phyloP scores from a whole-genome alignment of 495 filamentous ascomycete genomes.

The Aspergillus kassunensis region DNA sequence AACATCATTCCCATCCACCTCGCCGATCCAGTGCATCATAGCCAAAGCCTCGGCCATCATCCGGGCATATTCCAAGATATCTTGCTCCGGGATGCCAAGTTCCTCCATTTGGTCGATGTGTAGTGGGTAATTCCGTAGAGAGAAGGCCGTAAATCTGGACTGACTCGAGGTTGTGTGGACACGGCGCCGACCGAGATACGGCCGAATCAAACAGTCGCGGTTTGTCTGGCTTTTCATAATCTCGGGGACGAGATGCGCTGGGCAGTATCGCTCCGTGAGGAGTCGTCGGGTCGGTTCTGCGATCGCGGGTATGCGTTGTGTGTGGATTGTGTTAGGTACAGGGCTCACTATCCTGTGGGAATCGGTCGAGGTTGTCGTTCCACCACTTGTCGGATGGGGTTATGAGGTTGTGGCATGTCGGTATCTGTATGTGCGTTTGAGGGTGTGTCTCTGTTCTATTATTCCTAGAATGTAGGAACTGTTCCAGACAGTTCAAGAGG shows the following conservation, averaged over 20 bases:
- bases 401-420: slow-evolving; percentile 22
- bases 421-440: slow-evolving; percentile 18
- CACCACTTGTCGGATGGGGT: slow-evolving; percentile 28
- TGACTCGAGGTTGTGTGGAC: background rate
- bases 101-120: slow-evolving; percentile 46
- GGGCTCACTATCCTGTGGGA: slow-evolving; percentile 26
- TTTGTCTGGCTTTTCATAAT: slow-evolving; percentile 30
- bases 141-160: slow-evolving; percentile 23
- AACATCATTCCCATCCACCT: slow-evolving; percentile 45
- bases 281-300: slow-evolving; percentile 18
- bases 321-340: slow-evolving; percentile 39
- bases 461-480: background rate
- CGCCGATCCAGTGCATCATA: slow-evolving; percentile 38
- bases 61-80: slow-evolving; percentile 20
- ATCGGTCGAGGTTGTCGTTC: slow-evolving; percentile 21
- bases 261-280: slow-evolving; percentile 34
- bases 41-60: slow-evolving; percentile 46
- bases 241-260: slow-evolving; percentile 8
- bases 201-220: slow-evolving; percentile 42
- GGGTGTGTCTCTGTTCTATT: background rate
- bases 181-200: slow-evolving; percentile 41
- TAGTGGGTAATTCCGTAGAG: slow-evolving; percentile 45
- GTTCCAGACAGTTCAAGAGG: slow-evolving; percentile 13
- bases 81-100: slow-evolving; percentile 23
- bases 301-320: slow-evolving; percentile 40